Evolutionary conservation across 2,329 filamentous ascomycete species (phyloP).

Genomic region (Fusarium sp.): DNA sequence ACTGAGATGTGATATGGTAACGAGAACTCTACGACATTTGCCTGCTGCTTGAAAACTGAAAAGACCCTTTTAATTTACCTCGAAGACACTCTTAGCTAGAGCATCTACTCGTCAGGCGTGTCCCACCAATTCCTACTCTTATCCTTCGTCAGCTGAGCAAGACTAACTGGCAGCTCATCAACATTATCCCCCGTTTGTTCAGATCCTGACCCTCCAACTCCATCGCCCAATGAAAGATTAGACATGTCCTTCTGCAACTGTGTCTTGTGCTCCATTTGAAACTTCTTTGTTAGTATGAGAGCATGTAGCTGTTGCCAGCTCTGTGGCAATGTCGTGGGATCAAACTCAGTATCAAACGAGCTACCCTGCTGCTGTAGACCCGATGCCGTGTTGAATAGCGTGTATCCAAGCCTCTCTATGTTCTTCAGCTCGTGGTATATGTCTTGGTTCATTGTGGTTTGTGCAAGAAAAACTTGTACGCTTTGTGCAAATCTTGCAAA

Average conservation of each 20-base stretch:
- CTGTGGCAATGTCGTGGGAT: neutral
- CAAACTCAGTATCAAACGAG: neutral
- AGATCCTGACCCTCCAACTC: neutral
- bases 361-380: neutral
- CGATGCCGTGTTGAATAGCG: neutral
- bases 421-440: neutral
- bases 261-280: neutral
- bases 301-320: neutral
- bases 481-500: neutral
- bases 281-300: neutral
- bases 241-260: neutral
- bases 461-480: neutral
- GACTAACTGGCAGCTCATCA: neutral
- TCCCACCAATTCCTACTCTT: slow-evolving; percentile 10
- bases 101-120: neutral
- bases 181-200: no score
- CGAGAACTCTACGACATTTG: no score
- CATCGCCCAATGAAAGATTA: neutral
- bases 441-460: neutral
- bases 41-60: no score
- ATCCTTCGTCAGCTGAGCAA: neutral
- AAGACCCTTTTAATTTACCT: no score
- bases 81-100: neutral
- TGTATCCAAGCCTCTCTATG: neutral
- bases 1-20: no score